phyloP scores from a whole-genome alignment of 2,329 filamentous ascomycete genomes.

The Remersonia thermophila region DNA sequence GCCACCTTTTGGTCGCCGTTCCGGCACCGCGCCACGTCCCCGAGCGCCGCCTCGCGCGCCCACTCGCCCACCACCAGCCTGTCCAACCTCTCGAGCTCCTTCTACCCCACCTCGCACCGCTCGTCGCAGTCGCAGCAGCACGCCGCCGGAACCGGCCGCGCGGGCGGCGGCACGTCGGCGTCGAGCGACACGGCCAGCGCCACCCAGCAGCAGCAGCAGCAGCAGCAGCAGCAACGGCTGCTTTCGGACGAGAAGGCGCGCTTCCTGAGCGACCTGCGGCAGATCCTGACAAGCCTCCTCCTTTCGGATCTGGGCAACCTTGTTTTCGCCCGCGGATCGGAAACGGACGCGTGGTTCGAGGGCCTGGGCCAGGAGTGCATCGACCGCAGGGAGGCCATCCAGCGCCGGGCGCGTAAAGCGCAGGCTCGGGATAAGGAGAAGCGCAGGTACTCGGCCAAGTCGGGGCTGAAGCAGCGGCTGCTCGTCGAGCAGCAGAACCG shows the following conservation, averaged over 20 bases:
- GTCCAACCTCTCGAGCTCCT: slow-evolving; percentile 42
- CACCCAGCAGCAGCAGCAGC: too few relatives aligned
- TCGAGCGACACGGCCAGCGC: slow-evolving; percentile 50
- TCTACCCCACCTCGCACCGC: slow-evolving; percentile 30
- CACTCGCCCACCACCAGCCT: slow-evolving; percentile 52
- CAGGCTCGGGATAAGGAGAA: slow-evolving; percentile 31
- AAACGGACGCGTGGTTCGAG: slow-evolving; percentile 83
- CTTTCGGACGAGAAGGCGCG: slow-evolving; percentile 56
- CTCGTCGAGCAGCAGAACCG: slow-evolving; percentile 55
- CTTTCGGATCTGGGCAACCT: slow-evolving; percentile 81
- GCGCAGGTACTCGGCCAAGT: slow-evolving; percentile 23
- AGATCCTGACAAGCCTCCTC: slow-evolving; percentile 70
- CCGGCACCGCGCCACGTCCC: slow-evolving; percentile 50
- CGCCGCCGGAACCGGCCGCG: slow-evolving; percentile 32
- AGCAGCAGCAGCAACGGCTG: slow-evolving; percentile 41
- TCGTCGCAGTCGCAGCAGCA: slow-evolving; percentile 36
- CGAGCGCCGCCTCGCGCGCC: slow-evolving; percentile 45
- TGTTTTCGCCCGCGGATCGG: slow-evolving; percentile 77
- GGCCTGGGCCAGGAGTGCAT: slow-evolving; percentile 54
- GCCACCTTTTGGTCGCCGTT: slow-evolving; percentile 87
- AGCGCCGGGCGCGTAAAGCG: slow-evolving; percentile 32
- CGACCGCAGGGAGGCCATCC: slow-evolving; percentile 45
- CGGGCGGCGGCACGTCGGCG: slow-evolving; percentile 53
- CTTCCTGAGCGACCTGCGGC: slow-evolving; percentile 68
- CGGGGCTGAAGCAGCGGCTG: slow-evolving; percentile 35